Conservation (phyloP, 2,329 filamentous ascomycete species). For the Bipolaris sorokiniana region DNA sequence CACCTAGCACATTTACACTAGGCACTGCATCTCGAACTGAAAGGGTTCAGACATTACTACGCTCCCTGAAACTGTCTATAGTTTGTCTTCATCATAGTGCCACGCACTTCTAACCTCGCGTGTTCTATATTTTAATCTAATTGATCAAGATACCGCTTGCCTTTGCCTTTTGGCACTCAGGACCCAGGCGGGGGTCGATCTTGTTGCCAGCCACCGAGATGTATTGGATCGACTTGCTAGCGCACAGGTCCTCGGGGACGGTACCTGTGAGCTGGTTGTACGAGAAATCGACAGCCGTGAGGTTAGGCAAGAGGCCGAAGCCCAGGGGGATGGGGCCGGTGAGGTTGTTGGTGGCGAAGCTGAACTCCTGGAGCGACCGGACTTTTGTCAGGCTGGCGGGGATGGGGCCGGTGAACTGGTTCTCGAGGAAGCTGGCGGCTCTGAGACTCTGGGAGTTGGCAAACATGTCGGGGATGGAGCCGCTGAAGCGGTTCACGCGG, state of each 20-base stretch:
- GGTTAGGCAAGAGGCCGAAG: not conserved
- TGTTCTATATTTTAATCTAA: not conserved
- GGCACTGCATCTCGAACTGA: too few species aligned
- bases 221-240: not conserved
- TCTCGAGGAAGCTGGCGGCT: not conserved
- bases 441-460: too few species aligned
- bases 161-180: not conserved
- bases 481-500: not conserved
- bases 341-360: not conserved
- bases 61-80: too few species aligned
- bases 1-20: too few species aligned
- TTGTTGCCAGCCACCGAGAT: not conserved
- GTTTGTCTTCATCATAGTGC: too few species aligned
- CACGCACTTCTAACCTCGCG: too few species aligned
- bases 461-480: not conserved
- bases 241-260: slow-evolving; percentile 1
- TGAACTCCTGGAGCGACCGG: not conserved
- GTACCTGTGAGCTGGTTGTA: not conserved
- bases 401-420: not conserved
- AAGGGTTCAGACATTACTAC: too few species aligned
- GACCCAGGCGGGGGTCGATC: not conserved
- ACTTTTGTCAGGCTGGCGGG: not conserved
- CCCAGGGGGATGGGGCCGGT: not conserved
- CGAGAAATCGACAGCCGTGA: not conserved
- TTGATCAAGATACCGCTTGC: not conserved